Evolutionary conservation across 306 rosid genomes (phyloP), one percentile per base, ranked within the genome.

Genomic region (Trifolium fragiferum): DNA sequence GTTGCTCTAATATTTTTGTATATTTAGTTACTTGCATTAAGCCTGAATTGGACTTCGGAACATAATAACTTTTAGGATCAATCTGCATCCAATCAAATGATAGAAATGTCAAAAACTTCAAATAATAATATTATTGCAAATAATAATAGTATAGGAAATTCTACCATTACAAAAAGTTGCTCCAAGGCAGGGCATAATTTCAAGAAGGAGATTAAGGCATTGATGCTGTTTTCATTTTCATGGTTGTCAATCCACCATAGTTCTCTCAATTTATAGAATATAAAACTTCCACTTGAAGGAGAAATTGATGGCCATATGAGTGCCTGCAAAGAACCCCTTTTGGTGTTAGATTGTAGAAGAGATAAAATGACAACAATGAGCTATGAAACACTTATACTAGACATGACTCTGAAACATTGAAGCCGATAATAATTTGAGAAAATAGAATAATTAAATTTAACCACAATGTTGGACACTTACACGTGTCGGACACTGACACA

Each of bases 221-320:
- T 76, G 15, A 72, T 76, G 78, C 64, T 82, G 72, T 62, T 72
- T 81, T 72, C 86, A 80, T 69, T 82, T 32, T 68, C 79, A 30
- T 75, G 54, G 38, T 37, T 81, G 25, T 73, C 87, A 50, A 93
- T 89, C 98, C 95, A 93, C 87, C 95, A 58, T 23, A 90, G 41
- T 72, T 89, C 93, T 62, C 69, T 81, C 73, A 93, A 62, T 35
- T 78, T 93, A 27, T 93, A 93, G 80, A 93, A 93, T 55, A 70
- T 69, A 75, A 93, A 90, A 83, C 65, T 79, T 61, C 83, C 82
- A 54, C 66, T 46, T 63, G 82, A 49, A 21, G 85, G 78, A 16
- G 76, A 86, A 84, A 92, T 70, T 27, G 89, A 85, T 18, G 96
- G 97, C 87, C 92, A 87, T 43, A 90, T 84, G 78, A 93, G 30